These are phyloP conservation scores for Fonsecaea pugnacius DNA, from an alignment of 2,329 filamentous ascomycete genomes.

Conservation along the genomic window DNA sequence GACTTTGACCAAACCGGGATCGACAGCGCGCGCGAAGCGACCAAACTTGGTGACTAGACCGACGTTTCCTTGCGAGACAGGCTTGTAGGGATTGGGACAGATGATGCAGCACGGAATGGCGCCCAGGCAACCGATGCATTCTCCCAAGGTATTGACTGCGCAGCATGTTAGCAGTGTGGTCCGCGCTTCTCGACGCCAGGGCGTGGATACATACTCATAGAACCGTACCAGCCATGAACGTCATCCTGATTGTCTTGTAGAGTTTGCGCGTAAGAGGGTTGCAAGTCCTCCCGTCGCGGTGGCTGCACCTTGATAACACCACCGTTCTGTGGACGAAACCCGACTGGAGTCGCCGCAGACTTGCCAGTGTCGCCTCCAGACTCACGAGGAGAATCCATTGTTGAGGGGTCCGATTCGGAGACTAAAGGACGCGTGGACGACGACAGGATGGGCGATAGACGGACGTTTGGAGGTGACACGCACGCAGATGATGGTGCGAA, in stretches of 20 bases:
- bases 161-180: slow-evolving; percentile 17
- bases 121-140: slow-evolving; percentile 75
- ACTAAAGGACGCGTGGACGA: slow-evolving; percentile 30
- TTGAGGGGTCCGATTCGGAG: slow-evolving; percentile 16
- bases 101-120: slow-evolving; percentile 88
- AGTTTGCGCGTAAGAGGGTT: slow-evolving; percentile 75
- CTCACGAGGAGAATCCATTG: slow-evolving; percentile 35
- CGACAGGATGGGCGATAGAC: slow-evolving; percentile 26
- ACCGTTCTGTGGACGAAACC: slow-evolving; percentile 55
- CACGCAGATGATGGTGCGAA: background rate
- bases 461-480: background rate
- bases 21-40: slow-evolving; percentile 88
- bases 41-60: slow-evolving; percentile 96
- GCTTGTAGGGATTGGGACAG: slow-evolving; percentile 96
- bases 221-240: slow-evolving; percentile 84
- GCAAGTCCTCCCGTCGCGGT: slow-evolving; percentile 79
- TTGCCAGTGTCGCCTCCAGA: slow-evolving; percentile 42
- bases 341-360: slow-evolving; percentile 41
- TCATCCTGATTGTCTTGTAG: slow-evolving; percentile 69
- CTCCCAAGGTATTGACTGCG: slow-evolving; percentile 73
- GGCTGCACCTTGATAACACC: slow-evolving; percentile 74
- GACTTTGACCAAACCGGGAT: slow-evolving; percentile 95
- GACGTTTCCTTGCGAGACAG: slow-evolving; percentile 88
- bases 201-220: slow-evolving; percentile 67
- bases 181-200: background rate